Conservation (phyloP, 2,329 filamentous ascomycete genomes). For the Stagonosporopsis chrysanthemi region DNA sequence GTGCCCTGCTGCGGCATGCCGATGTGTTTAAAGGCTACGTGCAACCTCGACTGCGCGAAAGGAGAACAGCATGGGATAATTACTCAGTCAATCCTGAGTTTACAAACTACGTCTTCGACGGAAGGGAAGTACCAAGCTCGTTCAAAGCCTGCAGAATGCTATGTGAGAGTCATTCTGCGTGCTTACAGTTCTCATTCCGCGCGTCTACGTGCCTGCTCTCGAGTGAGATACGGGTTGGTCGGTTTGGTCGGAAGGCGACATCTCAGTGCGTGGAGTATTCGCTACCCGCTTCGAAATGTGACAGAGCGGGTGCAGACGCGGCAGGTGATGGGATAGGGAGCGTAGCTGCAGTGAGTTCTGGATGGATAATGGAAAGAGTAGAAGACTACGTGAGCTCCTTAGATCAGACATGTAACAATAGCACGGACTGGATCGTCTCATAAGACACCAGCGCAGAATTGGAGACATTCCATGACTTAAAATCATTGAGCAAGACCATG, state of each 20-base stretch:
- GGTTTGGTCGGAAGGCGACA: background rate
- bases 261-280: slow-evolving; percentile 13
- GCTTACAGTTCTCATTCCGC: slow-evolving; percentile 16
- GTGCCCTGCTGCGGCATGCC: slow-evolving; percentile 3
- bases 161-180: slow-evolving; percentile 4
- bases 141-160: slow-evolving; percentile 3
- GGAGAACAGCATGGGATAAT: slow-evolving; percentile 10
- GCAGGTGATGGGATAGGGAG: background rate
- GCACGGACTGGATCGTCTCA: background rate
- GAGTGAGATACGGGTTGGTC: slow-evolving; percentile 5
- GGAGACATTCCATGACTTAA: too few relatives aligned
- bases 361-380: background rate
- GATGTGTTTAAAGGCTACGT: slow-evolving; percentile 20
- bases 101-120: background rate
- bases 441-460: too few relatives aligned
- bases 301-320: background rate
- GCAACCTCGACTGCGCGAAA: background rate
- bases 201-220: background rate
- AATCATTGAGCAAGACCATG: too few relatives aligned
- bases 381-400: background rate
- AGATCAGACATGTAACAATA: background rate
- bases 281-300: slow-evolving; percentile 6
- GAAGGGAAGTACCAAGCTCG: slow-evolving; percentile 1
- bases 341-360: background rate
- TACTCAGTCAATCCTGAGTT: background rate